phyloP scores from a whole-genome alignment of 768 basidiomycete species.

The Cystofilobasidium ferigula region DNA sequence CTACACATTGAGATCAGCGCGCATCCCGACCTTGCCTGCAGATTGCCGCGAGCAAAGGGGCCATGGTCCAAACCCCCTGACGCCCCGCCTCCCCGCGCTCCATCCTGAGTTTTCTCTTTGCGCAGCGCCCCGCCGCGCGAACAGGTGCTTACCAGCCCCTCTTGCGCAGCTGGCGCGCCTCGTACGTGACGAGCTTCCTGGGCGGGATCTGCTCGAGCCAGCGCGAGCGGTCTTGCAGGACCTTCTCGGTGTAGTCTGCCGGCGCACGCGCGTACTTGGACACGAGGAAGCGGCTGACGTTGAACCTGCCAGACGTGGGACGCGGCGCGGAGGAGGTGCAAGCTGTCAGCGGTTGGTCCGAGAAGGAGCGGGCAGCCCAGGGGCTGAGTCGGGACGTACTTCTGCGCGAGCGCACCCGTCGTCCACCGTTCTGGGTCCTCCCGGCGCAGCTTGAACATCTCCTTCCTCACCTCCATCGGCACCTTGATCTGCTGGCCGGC shows the following conservation, averaged over 20 bases:
- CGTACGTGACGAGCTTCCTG: not conserved
- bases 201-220: not conserved
- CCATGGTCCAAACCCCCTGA: too few relatives aligned
- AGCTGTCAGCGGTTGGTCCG: not conserved
- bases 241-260: not conserved
- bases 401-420: not conserved
- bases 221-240: not conserved
- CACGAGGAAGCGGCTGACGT: not conserved
- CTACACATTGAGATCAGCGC: too few relatives aligned
- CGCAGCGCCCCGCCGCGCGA: too few relatives aligned
- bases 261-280: not conserved
- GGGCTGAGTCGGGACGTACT: not conserved
- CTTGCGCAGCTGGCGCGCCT: not conserved
- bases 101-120: too few relatives aligned
- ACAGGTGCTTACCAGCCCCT: too few relatives aligned
- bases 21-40: too few relatives aligned
- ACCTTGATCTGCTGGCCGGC: not conserved
- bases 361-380: not conserved
- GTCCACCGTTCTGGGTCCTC: not conserved
- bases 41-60: too few relatives aligned
- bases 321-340: not conserved
- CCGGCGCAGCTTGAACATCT: not conserved
- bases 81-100: too few relatives aligned
- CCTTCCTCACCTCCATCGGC: not conserved
- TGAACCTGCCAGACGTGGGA: not conserved